Evolutionary conservation across 805 yeast genomes (phyloP), one percentile per base, ranked within the genome.

Genomic region (Saccharomycopsis fermentans): DNA sequence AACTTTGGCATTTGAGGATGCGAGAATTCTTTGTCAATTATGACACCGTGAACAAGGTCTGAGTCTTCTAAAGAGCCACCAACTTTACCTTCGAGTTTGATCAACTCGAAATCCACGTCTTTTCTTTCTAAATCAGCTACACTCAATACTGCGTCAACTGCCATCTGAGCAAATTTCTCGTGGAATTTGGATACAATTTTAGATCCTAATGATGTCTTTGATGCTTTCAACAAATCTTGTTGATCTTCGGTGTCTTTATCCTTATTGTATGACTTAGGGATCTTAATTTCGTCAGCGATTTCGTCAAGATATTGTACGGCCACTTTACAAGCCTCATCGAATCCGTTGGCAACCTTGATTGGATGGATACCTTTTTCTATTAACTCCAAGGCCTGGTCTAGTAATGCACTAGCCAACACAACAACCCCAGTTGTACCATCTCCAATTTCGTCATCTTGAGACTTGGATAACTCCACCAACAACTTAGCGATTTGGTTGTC

Each of bases 371-470:
- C 98, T 75, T 88, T 90, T 68, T 94, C 97, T 64, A 94, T 91
- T 63, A 94, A 81, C 69, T 90, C 97, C 58, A 87, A 73, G 2
- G 99, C 97, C 74, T 94, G 96, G 71, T 92, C 97, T 60, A 94
- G 77, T 63, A 94, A 76, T 2, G 98, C 96, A 64, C 96, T 87
- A 0, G 99, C 98, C 56, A 94, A 76, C 1, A 94, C 98, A 57
- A 94, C 98, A 32, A 94, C 99, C 69, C 98, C 98, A 4, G 99
- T 94, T 32, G 99, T 94, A 69, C 99, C 99, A 71, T 92, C 99
- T 58, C 99, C 99, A 70, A 92, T 90, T 74, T 92, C 98, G 70
- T 94, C 97, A 72, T 92, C 99, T 77, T 92, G 99, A 29, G 96
- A 88, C 71, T 82, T 87, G 34, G 97, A 87, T 64, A 94, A 79